Conservation (phyloP, 169 alveolate species). For the Eimeria zaria region DNA sequence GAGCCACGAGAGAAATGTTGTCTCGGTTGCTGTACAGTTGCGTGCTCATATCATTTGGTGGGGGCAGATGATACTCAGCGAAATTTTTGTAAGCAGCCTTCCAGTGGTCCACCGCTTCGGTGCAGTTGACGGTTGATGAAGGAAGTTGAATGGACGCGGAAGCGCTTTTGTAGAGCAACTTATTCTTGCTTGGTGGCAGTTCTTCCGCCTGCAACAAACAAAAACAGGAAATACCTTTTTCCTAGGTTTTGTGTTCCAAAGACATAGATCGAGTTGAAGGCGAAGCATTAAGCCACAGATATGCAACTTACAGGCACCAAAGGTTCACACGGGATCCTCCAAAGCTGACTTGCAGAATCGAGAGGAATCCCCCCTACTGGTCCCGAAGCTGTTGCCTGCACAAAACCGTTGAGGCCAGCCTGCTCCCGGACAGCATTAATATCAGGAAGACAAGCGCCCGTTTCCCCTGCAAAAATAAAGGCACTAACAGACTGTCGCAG, state of each 20-base stretch:
- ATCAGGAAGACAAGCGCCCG: background rate
- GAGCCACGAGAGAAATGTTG: background rate
- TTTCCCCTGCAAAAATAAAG: background rate
- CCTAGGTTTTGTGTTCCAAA: background rate
- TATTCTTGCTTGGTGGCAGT: background rate
- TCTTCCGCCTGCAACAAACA: background rate
- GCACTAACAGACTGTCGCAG: background rate
- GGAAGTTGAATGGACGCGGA: background rate
- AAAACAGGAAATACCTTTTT: background rate
- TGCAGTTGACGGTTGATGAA: background rate
- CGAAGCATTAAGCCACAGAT: background rate
- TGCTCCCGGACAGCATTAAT: background rate
- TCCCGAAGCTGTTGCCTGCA: background rate
- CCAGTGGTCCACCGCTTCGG: constrained; percentile 5
- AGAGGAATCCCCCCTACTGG: background rate
- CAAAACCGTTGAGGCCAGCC: background rate
- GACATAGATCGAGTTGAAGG: background rate
- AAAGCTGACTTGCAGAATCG: background rate
- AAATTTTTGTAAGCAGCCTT: background rate
- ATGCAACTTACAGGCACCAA: background rate
- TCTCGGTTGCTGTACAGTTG: background rate
- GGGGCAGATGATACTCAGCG: background rate
- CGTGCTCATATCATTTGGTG: background rate
- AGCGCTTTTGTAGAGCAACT: constrained; percentile 8
- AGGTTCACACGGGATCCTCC: background rate